Evolutionary conservation across 306 rosid genomes (phyloP).

Genomic region (Cucurbita ficifolia): DNA sequence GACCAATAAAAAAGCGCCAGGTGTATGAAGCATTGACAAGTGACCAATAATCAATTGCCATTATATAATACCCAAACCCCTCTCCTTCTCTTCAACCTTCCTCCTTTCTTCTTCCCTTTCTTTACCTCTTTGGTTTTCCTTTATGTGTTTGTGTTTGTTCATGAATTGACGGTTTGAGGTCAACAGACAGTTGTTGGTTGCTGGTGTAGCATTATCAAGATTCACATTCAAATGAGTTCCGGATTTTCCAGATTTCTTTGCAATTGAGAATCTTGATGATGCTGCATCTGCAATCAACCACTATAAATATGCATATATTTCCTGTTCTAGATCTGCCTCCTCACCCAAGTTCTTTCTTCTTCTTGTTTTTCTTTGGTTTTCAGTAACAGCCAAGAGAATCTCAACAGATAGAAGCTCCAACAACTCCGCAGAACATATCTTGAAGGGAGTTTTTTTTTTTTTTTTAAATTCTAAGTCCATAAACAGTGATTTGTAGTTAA

Average conservation of each 20-base stretch:
- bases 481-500: too few species aligned
- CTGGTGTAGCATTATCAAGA: constrained; percentile 94
- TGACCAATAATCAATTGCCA: constrained; percentile 12
- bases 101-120: background rate
- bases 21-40: constrained; percentile 2
- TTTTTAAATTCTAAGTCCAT: too few species aligned
- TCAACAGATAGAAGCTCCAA: too few species aligned
- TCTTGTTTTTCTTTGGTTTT: too few species aligned
- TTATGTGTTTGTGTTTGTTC: too few species aligned
- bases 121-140: too few species aligned
- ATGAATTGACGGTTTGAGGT: too few species aligned
- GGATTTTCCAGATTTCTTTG: constrained; percentile 1
- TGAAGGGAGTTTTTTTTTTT: too few species aligned
- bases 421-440: too few species aligned
- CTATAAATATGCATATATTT: background rate
- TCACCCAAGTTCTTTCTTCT: too few species aligned
- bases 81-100: constrained; percentile 16
- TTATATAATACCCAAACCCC: constrained; percentile 9
- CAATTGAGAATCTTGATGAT: constrained; percentile 98
- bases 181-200: constrained; percentile 72
- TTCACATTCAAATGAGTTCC: constrained; percentile 46
- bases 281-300: constrained; percentile 66
- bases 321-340: rapidly evolving
- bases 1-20: constrained; percentile 29
- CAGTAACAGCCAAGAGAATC: too few species aligned